Base-by-base conservation (phyloP, 345 rosid species). In the Mallotus nudiflorus region DNA sequence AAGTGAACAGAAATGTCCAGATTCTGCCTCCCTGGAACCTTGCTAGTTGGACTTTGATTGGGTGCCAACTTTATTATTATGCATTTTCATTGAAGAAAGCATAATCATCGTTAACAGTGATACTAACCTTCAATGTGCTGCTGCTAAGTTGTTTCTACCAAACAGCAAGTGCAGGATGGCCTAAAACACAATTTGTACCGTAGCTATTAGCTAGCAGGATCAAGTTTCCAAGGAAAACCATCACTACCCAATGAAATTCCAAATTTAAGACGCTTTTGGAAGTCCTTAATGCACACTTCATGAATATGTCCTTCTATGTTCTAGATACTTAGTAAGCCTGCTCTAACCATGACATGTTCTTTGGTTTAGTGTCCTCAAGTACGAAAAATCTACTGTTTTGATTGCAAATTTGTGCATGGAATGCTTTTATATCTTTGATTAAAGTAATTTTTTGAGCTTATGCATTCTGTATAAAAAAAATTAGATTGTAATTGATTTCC, bases 401-500 rank as follows among this genome's bases (percentile, higher is more conserved):
- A n/a, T 48, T 35, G 20, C 24, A 46, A 46, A 52, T 42, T 22
- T 22, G 58, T 45, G 55, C 65, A 22, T 31, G 24, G 18, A 31
- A 8, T 66, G 58, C 68, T 25, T 48, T 46, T 13, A 45, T 52
- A n/a, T 9, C n/a, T 28, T 19, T 48, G 61, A 59, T 6, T 27
- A 37, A 31, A 33, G 33, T 10, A 40, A 56, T 5, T 51, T 46
- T 65, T 20, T 56, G 19, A 55, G 57, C 44, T 52, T 40, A 68
- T 65, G 65, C 46, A 73, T 39, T 66, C 27, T 48, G 40, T 37
- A 65, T 65, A 39, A n/a, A 29, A 45, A n/a, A 73, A 28, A 35
- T 76, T 76, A 60, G 63, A 71, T 35, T 62, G 50, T 72, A 40
- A 53, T 61, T 66, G 67, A 62, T 67, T 69, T 45, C 54, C 61